Conservation (phyloP, 805 yeast species). For the Komagataella pastoris region DNA sequence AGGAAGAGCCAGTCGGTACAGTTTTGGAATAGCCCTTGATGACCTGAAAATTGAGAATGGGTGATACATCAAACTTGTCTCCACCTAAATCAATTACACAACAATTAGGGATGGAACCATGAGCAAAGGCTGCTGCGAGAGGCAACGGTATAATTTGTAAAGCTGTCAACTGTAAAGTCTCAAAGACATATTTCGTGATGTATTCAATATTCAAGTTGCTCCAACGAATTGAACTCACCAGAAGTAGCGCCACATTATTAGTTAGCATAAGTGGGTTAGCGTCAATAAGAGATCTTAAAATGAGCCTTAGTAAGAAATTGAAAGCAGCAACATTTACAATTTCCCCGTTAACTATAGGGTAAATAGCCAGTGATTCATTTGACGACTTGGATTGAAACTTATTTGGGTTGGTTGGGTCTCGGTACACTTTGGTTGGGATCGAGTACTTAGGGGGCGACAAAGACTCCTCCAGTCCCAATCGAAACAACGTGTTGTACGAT, state of each 20-base stretch:
- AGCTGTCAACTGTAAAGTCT: constrained; percentile 56
- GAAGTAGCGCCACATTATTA: constrained; percentile 47
- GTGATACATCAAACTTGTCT: constrained; percentile 62
- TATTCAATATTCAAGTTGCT: constrained; percentile 51
- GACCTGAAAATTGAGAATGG: constrained; percentile 63
- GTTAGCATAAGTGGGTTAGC: constrained; percentile 13
- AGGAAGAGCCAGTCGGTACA: constrained; percentile 43
- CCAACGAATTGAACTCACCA: constrained; percentile 61
- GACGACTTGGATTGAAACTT: constrained; percentile 24
- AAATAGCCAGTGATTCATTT: constrained; percentile 29
- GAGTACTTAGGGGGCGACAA: constrained; percentile 63
- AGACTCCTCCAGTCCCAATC: constrained; percentile 68
- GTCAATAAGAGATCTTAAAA: constrained; percentile 34
- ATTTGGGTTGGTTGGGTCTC: constrained; percentile 9
- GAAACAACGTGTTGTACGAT: constrained; percentile 57
- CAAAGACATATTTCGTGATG: constrained; percentile 66
- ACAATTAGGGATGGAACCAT: constrained; percentile 49
- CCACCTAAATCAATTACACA: constrained; percentile 73
- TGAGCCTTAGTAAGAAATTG: constrained; percentile 40
- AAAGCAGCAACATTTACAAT: constrained; percentile 62
- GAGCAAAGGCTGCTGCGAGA: constrained; percentile 61
- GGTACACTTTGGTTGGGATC: constrained; percentile 61
- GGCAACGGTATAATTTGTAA: constrained; percentile 58
- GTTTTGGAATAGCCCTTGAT: constrained; percentile 11
- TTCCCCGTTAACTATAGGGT: constrained; percentile 52